Percentiles rank a stretch among this genome's conserved stretches.
Conservation (phyloP, 352 stramenopile species). For the Pythium diclinum region DNA sequence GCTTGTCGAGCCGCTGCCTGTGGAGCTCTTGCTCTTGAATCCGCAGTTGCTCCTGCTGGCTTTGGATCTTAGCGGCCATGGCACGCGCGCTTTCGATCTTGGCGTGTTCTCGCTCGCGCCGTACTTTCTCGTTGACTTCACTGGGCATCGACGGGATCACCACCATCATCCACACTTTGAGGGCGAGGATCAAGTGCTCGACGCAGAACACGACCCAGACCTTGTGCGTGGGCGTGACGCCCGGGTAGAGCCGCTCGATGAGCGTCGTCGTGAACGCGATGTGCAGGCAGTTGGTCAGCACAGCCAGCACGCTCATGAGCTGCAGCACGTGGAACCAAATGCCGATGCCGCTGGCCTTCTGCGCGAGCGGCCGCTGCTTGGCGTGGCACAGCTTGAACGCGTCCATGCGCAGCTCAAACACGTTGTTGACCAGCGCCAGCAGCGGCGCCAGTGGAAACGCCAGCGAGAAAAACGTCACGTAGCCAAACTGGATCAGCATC, state of each 20-base stretch:
- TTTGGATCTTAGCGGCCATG: constrained; percentile 42
- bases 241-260: constrained; percentile 46
- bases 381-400: constrained; percentile 94
- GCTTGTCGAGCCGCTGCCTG: neutral
- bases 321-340: constrained; percentile 91
- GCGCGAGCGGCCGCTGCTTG: constrained; percentile 87
- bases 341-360: constrained; percentile 92
- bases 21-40: neutral
- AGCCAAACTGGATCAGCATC: constrained; percentile 94
- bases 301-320: constrained; percentile 93
- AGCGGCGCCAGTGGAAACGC: constrained; percentile 94
- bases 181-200: constrained; percentile 60
- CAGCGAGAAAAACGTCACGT: constrained; percentile 95
- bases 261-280: constrained; percentile 85
- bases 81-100: constrained; percentile 69
- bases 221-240: constrained; percentile 39
- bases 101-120: constrained; percentile 52
- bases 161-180: constrained; percentile 65
- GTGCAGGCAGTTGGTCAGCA: constrained; percentile 95
- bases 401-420: constrained; percentile 91
- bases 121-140: constrained; percentile 48
- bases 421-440: constrained; percentile 92
- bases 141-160: constrained; percentile 55
- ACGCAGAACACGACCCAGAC: constrained; percentile 81
- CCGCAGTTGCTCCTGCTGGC: constrained; percentile 17